Evolutionary conservation across 2,329 filamentous ascomycete species (phyloP).

Genomic region (Bertia moriformis): DNA sequence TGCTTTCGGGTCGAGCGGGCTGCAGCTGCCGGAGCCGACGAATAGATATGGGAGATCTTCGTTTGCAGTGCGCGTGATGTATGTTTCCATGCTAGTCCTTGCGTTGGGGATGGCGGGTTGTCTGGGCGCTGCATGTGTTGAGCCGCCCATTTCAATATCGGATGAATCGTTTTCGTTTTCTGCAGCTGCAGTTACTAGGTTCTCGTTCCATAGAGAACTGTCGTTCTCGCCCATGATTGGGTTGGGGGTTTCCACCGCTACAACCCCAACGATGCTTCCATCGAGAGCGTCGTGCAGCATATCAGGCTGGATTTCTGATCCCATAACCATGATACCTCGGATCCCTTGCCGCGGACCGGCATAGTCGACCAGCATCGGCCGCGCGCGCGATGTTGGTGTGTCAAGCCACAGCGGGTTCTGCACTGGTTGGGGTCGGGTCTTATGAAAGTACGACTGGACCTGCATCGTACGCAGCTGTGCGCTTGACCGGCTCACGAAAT

Average conservation of each 20-base stretch:
- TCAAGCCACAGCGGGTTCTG: conserved; percentile 24
- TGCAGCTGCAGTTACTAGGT: background rate
- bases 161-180: background rate
- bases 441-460: conserved; percentile 45
- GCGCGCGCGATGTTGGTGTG: conserved; percentile 24
- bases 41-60: conserved; percentile 34
- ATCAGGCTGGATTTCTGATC: conserved; percentile 27
- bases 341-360: conserved; percentile 25
- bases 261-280: conserved; percentile 35
- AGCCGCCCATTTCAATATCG: background rate
- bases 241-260: conserved; percentile 25
- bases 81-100: conserved; percentile 14
- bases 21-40: conserved; percentile 20
- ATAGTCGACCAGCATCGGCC: conserved; percentile 33
- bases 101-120: conserved; percentile 32
- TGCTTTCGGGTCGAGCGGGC: conserved; percentile 26
- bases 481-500: conserved; percentile 27
- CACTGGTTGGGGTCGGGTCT: conserved; percentile 12
- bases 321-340: conserved; percentile 32
- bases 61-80: conserved; percentile 21
- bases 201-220: conserved; percentile 6
- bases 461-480: conserved; percentile 40
- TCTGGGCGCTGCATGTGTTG: conserved; percentile 20
- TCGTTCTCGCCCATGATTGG: conserved; percentile 10
- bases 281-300: conserved; percentile 33